phyloP scores from a whole-genome alignment of 2,329 filamentous ascomycete genomes.

The Epichloe uncinata region DNA sequence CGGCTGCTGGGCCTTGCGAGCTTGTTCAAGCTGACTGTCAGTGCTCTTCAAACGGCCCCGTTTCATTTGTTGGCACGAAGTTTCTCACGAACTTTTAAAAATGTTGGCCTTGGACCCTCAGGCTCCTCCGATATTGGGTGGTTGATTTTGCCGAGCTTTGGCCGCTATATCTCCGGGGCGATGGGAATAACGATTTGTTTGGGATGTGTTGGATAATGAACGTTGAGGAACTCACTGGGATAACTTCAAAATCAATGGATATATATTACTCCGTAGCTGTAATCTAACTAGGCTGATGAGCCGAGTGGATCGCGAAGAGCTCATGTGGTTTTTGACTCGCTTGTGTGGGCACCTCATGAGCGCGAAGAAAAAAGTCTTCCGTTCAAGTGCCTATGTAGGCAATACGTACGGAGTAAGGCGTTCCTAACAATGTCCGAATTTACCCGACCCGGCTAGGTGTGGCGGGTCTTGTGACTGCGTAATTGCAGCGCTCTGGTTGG shows the following conservation, averaged over 20 bases:
- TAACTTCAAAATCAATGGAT: no score
- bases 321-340: no score
- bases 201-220: no score
- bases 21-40: neutral
- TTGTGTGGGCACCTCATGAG: no score
- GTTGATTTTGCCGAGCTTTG: slow-evolving; percentile 10
- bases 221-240: no score
- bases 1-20: neutral
- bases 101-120: slow-evolving; percentile 5
- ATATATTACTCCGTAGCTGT: no score
- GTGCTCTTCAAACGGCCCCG: neutral
- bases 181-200: neutral
- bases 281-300: no score
- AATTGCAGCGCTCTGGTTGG: slow-evolving; percentile 27
- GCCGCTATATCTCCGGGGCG: neutral
- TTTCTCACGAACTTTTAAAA: neutral
- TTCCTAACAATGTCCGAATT: slow-evolving; percentile 17
- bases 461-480: slow-evolving; percentile 13
- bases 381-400: no score
- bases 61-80: neutral
- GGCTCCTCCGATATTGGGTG: neutral
- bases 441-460: slow-evolving; percentile 17
- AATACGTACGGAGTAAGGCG: neutral
- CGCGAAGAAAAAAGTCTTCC: no score
- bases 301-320: neutral